Conservation (phyloP, 2,329 filamentous ascomycete genomes). For the Monosporascus sp. region DNA sequence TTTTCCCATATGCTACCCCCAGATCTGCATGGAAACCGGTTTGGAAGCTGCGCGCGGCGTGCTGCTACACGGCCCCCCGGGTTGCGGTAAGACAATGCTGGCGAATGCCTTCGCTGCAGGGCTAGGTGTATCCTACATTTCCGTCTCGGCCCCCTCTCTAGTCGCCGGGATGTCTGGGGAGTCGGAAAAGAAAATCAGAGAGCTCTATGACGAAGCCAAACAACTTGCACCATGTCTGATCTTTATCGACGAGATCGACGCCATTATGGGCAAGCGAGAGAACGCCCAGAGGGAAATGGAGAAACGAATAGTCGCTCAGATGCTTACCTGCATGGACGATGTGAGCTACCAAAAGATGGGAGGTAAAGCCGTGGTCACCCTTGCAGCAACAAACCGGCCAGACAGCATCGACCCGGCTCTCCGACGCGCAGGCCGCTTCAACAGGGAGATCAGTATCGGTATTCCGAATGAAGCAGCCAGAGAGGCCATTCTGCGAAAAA, state of each 20-base stretch:
- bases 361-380: constrained; percentile 73
- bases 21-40: constrained; percentile 59
- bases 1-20: constrained; percentile 63
- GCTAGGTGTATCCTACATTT: constrained; percentile 71
- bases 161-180: constrained; percentile 86
- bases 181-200: constrained; percentile 79
- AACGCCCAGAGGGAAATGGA: constrained; percentile 84
- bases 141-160: constrained; percentile 75
- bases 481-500: constrained; percentile 68
- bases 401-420: constrained; percentile 80
- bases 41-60: constrained; percentile 70
- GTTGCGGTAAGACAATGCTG: constrained; percentile 82
- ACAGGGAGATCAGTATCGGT: constrained; percentile 78
- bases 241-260: constrained; percentile 89
- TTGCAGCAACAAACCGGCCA: constrained; percentile 85
- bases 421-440: constrained; percentile 69
- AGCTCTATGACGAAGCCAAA: constrained; percentile 84
- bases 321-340: constrained; percentile 82
- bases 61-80: constrained; percentile 75
- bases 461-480: constrained; percentile 77
- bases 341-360: constrained; percentile 66
- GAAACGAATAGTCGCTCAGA: constrained; percentile 75
- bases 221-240: constrained; percentile 80
- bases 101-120: constrained; percentile 74
- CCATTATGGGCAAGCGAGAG: constrained; percentile 81